Percentiles rank a stretch among this genome's conserved stretches.
phyloP scores from a whole-genome alignment of 331 rosid genomes.

The Arachis monticola region DNA sequence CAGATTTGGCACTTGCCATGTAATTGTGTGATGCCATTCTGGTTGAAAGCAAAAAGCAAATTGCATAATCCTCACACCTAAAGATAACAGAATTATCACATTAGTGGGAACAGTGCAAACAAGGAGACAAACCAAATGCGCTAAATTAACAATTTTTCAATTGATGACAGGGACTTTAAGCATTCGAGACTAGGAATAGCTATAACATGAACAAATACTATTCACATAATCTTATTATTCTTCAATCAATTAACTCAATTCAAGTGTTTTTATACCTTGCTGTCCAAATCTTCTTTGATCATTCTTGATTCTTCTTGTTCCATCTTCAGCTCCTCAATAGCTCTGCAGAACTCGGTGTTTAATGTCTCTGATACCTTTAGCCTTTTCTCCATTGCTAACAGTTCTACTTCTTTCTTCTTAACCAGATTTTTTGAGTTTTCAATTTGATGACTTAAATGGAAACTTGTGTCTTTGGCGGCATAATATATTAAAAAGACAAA shows the following conservation, averaged over 20 bases:
- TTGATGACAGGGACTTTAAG: background rate
- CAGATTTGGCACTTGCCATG: too few relatives aligned
- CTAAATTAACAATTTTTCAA: slow-evolving; percentile 25
- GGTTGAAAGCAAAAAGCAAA: slow-evolving; percentile 53
- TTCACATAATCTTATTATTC: background rate
- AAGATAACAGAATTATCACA: background rate
- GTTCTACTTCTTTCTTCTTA: too few relatives aligned
- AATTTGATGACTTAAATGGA: background rate
- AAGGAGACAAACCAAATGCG: background rate
- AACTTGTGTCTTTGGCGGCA: too few relatives aligned
- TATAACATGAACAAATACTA: background rate
- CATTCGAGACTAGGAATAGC: background rate
- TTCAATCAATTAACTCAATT: slow-evolving; percentile 1
- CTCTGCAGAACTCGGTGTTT: too few relatives aligned
- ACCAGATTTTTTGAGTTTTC: too few relatives aligned
- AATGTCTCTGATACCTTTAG: too few relatives aligned
- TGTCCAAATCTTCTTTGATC: too few relatives aligned
- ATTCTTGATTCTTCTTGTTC: too few relatives aligned
- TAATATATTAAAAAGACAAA: too few relatives aligned
- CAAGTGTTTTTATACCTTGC: background rate
- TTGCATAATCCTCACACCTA: background rate
- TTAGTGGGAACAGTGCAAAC: too few relatives aligned
- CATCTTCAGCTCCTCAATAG: too few relatives aligned
- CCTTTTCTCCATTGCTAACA: too few relatives aligned
- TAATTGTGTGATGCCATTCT: slow-evolving; percentile 24